Evolutionary conservation across 768 basidiomycete species (phyloP).

Genomic region (Boletus rufocinnamomeus): DNA sequence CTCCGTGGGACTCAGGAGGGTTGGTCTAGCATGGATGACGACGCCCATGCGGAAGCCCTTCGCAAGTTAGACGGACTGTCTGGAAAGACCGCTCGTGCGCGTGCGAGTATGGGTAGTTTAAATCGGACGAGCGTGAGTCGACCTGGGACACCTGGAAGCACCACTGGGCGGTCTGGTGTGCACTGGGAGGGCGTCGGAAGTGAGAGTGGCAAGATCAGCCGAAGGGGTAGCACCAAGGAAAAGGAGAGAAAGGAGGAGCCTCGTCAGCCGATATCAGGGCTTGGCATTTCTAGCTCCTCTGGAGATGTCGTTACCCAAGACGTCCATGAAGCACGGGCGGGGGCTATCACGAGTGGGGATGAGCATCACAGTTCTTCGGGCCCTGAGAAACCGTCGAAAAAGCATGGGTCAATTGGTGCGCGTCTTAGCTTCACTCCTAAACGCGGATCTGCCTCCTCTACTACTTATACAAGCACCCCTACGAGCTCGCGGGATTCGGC

Average conservation of each 20-base stretch:
- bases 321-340: slow-evolving; percentile 42
- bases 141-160: slow-evolving; percentile 72
- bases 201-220: slow-evolving; percentile 38
- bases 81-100: slow-evolving; percentile 72
- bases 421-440: slow-evolving; percentile 82
- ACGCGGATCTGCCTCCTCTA: slow-evolving; percentile 87
- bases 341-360: slow-evolving; percentile 55
- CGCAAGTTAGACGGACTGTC: slow-evolving; percentile 90
- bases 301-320: slow-evolving; percentile 40
- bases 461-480: slow-evolving; percentile 78
- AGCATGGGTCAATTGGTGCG: slow-evolving; percentile 52
- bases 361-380: slow-evolving; percentile 49
- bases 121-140: slow-evolving; percentile 68
- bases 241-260: slow-evolving; percentile 49
- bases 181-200: slow-evolving; percentile 77
- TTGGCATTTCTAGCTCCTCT: slow-evolving; percentile 40
- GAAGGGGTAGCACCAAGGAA: slow-evolving; percentile 40
- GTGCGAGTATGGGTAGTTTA: slow-evolving; percentile 75
- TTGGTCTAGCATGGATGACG: slow-evolving; percentile 86
- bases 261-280: slow-evolving; percentile 29
- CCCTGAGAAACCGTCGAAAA: slow-evolving; percentile 70
- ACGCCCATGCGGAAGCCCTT: slow-evolving; percentile 86
- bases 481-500: slow-evolving; percentile 88
- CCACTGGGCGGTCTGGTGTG: slow-evolving; percentile 44
- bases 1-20: slow-evolving; percentile 88